A percentile compares a stretch with the other conserved stretches of the same genome.
These are phyloP conservation scores for Hypoxylon fuscum DNA, from an alignment of 495 filamentous ascomycete species.

Conservation along the genomic window DNA sequence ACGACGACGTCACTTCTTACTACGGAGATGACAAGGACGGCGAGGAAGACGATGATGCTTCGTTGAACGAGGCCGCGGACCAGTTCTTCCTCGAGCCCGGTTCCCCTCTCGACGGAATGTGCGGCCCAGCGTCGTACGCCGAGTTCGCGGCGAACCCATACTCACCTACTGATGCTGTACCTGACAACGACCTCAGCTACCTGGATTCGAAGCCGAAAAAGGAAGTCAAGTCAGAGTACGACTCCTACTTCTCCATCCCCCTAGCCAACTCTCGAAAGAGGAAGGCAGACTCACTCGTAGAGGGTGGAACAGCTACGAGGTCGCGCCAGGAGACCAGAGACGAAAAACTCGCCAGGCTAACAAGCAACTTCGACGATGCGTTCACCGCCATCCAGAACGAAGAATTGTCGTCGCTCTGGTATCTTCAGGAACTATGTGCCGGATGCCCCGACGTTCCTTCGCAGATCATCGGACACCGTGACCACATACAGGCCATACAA, in stretches of 20 bases:
- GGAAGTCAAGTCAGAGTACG: background rate
- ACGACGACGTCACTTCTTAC: slow-evolving; percentile 8
- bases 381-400: slow-evolving; percentile 3
- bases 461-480: too few relatives aligned
- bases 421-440: background rate
- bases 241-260: too few relatives aligned
- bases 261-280: too few relatives aligned
- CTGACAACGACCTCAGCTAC: background rate
- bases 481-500: too few relatives aligned
- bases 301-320: background rate
- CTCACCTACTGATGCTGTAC: background rate
- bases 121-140: slow-evolving; percentile 12
- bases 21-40: slow-evolving; percentile 7
- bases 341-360: background rate
- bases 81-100: background rate
- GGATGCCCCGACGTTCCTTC: background rate
- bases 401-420: background rate
- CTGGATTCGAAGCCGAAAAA: background rate
- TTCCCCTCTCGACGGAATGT: background rate
- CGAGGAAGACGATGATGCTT: background rate
- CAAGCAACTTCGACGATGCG: background rate
- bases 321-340: background rate
- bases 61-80: background rate
- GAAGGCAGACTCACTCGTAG: background rate
- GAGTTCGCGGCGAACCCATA: slow-evolving; percentile 18